Evolutionary conservation across 2,329 filamentous ascomycete species (phyloP).

Genomic region (Sclerotinia trifoliorum): DNA sequence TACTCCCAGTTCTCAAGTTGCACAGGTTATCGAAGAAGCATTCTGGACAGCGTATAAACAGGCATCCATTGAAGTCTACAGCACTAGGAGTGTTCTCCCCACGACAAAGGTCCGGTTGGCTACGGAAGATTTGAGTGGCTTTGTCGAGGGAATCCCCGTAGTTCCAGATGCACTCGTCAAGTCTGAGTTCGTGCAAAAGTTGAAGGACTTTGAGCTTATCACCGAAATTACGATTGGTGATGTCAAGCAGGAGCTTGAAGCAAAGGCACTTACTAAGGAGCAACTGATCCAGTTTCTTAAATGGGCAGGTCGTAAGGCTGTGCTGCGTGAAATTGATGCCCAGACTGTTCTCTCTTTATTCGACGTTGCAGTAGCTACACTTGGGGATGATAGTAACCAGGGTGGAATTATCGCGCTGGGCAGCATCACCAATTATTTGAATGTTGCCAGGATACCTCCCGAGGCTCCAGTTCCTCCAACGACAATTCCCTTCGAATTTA

Average conservation of each 20-base stretch:
- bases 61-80: constrained; percentile 82
- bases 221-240: constrained; percentile 83
- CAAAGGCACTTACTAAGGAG: constrained; percentile 72
- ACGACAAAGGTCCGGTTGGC: constrained; percentile 78
- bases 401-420: constrained; percentile 76
- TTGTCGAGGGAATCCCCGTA: constrained; percentile 85
- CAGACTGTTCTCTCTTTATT: constrained; percentile 68
- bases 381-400: constrained; percentile 56
- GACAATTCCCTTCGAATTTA: constrained; percentile 83
- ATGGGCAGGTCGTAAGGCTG: constrained; percentile 75
- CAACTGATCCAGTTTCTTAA: constrained; percentile 81
- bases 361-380: constrained; percentile 73
- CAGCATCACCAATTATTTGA: constrained; percentile 72
- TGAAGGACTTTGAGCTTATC: constrained; percentile 84
- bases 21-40: constrained; percentile 85
- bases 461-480: constrained; percentile 75
- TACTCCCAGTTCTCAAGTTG: constrained; percentile 80
- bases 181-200: constrained; percentile 72
- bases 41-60: constrained; percentile 92
- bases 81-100: constrained; percentile 81
- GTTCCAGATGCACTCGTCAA: constrained; percentile 74
- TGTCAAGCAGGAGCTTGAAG: constrained; percentile 78
- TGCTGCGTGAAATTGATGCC: constrained; percentile 69
- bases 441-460: constrained; percentile 74
- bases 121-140: constrained; percentile 63